phyloP scores from a whole-genome alignment of 768 basidiomycete genomes.

The Mycena haematopus region DNA sequence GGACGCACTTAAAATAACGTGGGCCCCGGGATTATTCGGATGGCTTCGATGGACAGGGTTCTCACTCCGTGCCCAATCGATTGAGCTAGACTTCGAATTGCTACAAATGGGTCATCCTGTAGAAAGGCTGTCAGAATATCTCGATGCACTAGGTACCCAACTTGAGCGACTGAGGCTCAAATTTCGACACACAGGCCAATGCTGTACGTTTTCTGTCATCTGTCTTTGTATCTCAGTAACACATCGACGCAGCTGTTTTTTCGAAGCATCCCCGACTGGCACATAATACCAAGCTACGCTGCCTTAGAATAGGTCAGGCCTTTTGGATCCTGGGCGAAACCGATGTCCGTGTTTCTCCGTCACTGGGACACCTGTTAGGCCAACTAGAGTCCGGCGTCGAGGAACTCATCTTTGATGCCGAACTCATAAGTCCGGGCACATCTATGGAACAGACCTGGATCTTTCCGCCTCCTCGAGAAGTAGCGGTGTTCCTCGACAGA shows the following conservation, averaged over 20 bases:
- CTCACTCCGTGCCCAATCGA: conserved; percentile 2
- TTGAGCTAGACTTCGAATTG: conserved; percentile 1
- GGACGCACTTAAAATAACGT: background rate
- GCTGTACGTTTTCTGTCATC: conserved; percentile 1
- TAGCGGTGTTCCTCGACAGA: conserved; percentile 9
- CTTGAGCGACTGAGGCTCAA: conserved; percentile 3
- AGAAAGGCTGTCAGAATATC: background rate
- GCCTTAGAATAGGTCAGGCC: background rate
- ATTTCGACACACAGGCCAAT: background rate
- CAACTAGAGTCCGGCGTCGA: background rate
- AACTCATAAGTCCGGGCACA: background rate
- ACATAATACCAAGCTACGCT: background rate
- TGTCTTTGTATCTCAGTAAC: background rate
- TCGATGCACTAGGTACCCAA: background rate
- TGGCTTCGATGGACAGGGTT: conserved; percentile 15
- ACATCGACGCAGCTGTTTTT: background rate
- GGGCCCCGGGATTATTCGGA: background rate
- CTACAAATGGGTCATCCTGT: no score
- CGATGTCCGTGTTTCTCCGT: background rate
- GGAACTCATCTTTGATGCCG: conserved; percentile 3
- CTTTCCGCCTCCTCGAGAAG: background rate
- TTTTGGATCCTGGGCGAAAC: conserved; percentile 5
- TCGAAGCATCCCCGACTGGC: background rate
- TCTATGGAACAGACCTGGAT: background rate
- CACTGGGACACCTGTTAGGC: background rate